phyloP scores from a whole-genome alignment of 2,329 filamentous ascomycete genomes.

The Pyrenophora teres region DNA sequence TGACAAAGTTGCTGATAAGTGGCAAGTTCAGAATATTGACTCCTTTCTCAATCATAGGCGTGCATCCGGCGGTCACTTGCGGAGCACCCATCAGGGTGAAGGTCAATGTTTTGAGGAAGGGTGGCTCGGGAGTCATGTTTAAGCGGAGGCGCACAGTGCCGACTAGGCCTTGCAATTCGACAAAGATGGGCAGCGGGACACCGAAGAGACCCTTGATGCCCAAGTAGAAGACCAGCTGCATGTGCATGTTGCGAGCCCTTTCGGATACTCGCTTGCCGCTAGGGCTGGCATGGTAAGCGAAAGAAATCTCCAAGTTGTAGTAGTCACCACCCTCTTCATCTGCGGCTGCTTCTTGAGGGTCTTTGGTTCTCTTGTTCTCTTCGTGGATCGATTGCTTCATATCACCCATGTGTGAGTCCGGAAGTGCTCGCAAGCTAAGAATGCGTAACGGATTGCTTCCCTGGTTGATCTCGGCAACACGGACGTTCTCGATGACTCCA shows the following conservation, averaged over 20 bases:
- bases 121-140: constrained; percentile 85
- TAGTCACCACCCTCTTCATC: constrained; percentile 89
- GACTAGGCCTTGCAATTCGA: constrained; percentile 88
- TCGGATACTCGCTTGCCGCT: constrained; percentile 71
- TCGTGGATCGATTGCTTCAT: constrained; percentile 80
- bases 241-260: constrained; percentile 93
- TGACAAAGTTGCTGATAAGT: constrained; percentile 94
- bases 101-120: constrained; percentile 88
- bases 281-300: constrained; percentile 89
- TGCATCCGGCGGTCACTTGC: constrained; percentile 85
- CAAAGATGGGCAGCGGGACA: constrained; percentile 83
- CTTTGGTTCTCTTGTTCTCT: constrained; percentile 78
- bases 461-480: constrained; percentile 92
- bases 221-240: constrained; percentile 93
- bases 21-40: constrained; percentile 91
- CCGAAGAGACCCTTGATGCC: constrained; percentile 88
- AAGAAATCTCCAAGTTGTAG: constrained; percentile 88
- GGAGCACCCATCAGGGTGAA: constrained; percentile 95
- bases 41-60: constrained; percentile 88
- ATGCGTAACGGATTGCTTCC: constrained; percentile 89
- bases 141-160: constrained; percentile 82
- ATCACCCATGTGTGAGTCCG: constrained; percentile 78
- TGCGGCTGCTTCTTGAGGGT: constrained; percentile 83
- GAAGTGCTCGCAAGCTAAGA: constrained; percentile 81
- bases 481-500: constrained; percentile 88